Evolutionary conservation across 2,329 filamentous ascomycete genomes (phyloP), one percentile per base, ranked within the genome.

Genomic region (Beauveria brongniartii): DNA sequence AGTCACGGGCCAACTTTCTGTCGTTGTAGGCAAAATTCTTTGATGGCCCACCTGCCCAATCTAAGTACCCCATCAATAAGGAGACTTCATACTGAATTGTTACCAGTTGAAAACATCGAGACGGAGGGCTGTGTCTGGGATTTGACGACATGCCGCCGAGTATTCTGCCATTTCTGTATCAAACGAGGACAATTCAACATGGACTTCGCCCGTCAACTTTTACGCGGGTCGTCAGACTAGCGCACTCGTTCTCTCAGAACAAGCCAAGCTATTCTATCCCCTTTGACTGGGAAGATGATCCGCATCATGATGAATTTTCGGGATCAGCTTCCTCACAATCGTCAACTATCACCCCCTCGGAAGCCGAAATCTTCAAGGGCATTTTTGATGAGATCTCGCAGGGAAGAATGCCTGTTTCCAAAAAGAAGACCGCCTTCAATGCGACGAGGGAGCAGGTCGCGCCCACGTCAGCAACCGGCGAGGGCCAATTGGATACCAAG

Each of bases 121-220:
- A 47, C 43, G 18, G 16, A 16, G 26, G 47, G 22, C 28, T 44
- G 24, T 40, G 20, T 26, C 30, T 37, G 9, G 20, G 5, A 58
- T 22, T 51, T 43, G 16, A 24, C 56, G 30, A 14, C 41, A 61
- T 61, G 58, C 51, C 51, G 8, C 51, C 77, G 2, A 80, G 82
- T 7, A 72, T 85, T 16, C 73, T 86, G 5, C 85, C 87, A 0
- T 91, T 91, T 61, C 78, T 92, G 7, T 91, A 91, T 69, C 86
- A 89, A 65, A 91, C 89, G 5, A 77, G 81, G 62, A 90, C 88
- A 0, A 79, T 76, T 14, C 68, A 71, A 24, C 69, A 69, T 4
- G 67, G 67, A 40, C 64, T 70, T 12, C 69, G 69, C 44, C 62
- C 59, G 57, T 69, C 65, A 53, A 65, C 63, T 18, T 68, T 62